Evolutionary conservation across 768 basidiomycete genomes (phyloP).

Genomic region (Scleroderma bovista): DNA sequence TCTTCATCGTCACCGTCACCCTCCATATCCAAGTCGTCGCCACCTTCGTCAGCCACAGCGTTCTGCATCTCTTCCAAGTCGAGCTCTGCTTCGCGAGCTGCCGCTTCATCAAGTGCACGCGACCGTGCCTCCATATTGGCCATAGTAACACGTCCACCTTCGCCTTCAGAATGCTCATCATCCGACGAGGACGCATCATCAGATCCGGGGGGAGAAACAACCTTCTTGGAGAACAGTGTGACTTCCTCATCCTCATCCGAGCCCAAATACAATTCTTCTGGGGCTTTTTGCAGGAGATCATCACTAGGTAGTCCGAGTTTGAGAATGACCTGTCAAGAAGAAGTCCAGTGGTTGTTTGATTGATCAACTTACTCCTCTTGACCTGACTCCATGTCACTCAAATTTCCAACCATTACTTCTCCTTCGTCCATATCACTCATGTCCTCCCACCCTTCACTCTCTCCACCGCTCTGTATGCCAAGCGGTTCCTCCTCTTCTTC

Average conservation of each 20-base stretch:
- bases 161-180: conserved; percentile 40
- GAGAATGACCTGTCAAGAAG: not conserved
- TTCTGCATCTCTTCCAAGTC: conserved; percentile 61
- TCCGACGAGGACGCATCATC: conserved; percentile 41
- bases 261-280: conserved; percentile 59
- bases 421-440: conserved; percentile 38
- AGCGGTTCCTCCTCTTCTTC: conserved; percentile 28
- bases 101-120: conserved; percentile 65
- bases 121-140: conserved; percentile 81
- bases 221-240: conserved; percentile 31
- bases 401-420: conserved; percentile 36
- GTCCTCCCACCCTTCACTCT: conserved; percentile 20
- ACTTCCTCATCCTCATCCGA: conserved; percentile 52
- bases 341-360: not conserved
- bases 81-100: conserved; percentile 61
- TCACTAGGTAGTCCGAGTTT: conserved; percentile 31
- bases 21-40: conserved; percentile 38
- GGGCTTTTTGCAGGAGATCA: conserved; percentile 43
- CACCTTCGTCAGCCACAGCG: conserved; percentile 44
- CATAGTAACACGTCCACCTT: conserved; percentile 58
- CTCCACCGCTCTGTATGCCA: conserved; percentile 31
- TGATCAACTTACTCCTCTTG: conserved; percentile 39
- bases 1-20: conserved; percentile 29
- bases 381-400: conserved; percentile 48
- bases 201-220: conserved; percentile 42